Conservation (phyloP, 2,329 filamentous ascomycete genomes). For the Clarireedia homoeocarpa region DNA sequence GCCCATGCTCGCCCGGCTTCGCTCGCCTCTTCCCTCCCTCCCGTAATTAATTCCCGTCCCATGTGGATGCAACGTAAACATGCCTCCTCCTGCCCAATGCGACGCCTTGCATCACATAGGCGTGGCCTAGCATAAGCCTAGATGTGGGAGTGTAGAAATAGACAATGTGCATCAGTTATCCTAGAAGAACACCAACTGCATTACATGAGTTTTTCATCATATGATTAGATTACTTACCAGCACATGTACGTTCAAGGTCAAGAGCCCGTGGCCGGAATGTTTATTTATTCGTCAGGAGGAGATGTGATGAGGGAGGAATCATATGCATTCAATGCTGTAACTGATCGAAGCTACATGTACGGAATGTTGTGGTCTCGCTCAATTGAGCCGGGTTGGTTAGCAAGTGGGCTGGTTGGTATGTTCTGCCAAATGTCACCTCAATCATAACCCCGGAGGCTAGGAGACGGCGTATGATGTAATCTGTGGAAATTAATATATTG, state of each 20-base stretch:
- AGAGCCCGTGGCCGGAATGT: background rate
- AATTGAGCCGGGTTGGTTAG: background rate
- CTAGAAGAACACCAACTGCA: background rate
- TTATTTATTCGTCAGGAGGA: background rate
- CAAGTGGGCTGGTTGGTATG: too few relatives aligned
- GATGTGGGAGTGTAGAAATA: too few relatives aligned
- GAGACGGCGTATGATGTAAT: background rate
- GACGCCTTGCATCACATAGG: background rate
- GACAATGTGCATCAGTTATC: too few relatives aligned
- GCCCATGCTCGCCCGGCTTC: background rate
- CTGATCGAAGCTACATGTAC: background rate
- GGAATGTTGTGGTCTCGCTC: background rate
- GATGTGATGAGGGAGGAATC: background rate
- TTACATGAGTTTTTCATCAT: background rate
- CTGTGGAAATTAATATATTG: too few relatives aligned
- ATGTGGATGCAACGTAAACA: background rate
- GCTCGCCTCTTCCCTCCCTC: background rate
- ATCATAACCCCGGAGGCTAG: too few relatives aligned
- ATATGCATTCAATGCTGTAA: background rate
- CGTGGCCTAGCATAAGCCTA: too few relatives aligned
- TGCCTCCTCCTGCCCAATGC: background rate
- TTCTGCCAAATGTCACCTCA: too few relatives aligned
- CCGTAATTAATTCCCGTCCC: constrained; percentile 1
- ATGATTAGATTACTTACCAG: constrained; percentile 6
- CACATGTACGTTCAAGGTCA: background rate